phyloP scores from a whole-genome alignment of 345 rosid species.

The Ailanthus altissimus region DNA sequence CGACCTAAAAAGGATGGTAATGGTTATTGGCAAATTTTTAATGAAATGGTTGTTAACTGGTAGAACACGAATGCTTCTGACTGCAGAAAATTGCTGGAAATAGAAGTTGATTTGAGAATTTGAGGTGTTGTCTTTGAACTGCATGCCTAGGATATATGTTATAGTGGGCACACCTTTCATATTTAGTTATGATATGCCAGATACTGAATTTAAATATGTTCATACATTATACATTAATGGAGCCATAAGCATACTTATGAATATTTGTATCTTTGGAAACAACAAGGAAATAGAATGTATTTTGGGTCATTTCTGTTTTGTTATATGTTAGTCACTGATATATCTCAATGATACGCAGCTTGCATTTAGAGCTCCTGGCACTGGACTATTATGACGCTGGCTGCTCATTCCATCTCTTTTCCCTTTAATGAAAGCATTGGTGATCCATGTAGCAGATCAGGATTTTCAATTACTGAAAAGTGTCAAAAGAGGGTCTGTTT shows the following conservation, averaged over 20 bases:
- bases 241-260: neutral
- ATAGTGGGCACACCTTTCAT: neutral
- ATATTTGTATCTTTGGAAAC: neutral
- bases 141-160: neutral
- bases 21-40: neutral
- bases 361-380: constrained; percentile 30
- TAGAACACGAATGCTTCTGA: neutral
- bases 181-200: neutral
- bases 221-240: neutral
- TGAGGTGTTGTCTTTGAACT: neutral
- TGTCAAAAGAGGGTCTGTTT: constrained; percentile 32
- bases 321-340: neutral
- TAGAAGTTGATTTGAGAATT: neutral
- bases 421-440: constrained; percentile 43
- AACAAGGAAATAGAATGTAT: neutral
- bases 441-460: constrained; percentile 33
- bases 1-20: neutral
- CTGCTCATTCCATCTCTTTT: constrained; percentile 46
- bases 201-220: neutral
- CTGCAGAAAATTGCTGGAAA: neutral
- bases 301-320: neutral
- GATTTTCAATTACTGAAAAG: constrained; percentile 29
- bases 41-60: neutral
- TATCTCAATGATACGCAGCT: constrained; percentile 26
- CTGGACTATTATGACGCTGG: constrained; percentile 54